phyloP scores from a whole-genome alignment of 768 basidiomycete species.

The Podaxis sp. region DNA sequence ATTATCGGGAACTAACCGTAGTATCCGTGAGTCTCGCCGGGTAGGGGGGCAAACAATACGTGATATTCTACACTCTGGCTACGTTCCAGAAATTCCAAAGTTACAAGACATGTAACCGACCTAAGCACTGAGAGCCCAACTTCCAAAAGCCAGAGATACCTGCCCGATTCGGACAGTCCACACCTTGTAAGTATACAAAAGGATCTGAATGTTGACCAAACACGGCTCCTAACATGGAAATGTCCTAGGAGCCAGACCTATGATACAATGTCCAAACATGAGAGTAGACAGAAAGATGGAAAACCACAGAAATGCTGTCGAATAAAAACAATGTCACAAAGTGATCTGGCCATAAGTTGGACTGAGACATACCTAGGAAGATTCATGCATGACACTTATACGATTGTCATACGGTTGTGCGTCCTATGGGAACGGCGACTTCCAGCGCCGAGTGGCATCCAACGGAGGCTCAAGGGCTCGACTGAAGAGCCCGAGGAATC shows the following conservation, averaged over 20 bases:
- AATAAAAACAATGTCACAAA: neutral
- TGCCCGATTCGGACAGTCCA: neutral
- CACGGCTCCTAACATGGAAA: neutral
- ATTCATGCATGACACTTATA: neutral
- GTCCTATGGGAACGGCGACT: slow-evolving; percentile 7
- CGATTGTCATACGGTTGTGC: neutral
- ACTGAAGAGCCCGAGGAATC: neutral
- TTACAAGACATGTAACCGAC: neutral
- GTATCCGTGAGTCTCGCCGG: too few relatives aligned
- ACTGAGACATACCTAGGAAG: neutral
- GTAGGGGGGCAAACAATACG: too few relatives aligned
- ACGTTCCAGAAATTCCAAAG: neutral
- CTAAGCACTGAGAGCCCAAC: neutral
- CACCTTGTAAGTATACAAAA: neutral
- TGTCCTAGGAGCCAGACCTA: neutral
- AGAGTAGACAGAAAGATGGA: neutral
- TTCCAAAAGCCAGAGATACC: neutral
- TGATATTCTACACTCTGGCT: neutral
- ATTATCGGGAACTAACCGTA: too few relatives aligned
- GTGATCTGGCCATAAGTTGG: neutral
- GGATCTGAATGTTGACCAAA: neutral
- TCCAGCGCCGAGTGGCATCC: slow-evolving; percentile 13
- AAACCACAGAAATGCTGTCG: neutral
- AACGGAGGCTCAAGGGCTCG: slow-evolving; percentile 8
- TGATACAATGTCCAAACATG: neutral